A percentile compares a stretch with the other conserved stretches of the same genome.
Conservation (phyloP, 768 basidiomycete species). For the Candolleomyces efflorescens region DNA sequence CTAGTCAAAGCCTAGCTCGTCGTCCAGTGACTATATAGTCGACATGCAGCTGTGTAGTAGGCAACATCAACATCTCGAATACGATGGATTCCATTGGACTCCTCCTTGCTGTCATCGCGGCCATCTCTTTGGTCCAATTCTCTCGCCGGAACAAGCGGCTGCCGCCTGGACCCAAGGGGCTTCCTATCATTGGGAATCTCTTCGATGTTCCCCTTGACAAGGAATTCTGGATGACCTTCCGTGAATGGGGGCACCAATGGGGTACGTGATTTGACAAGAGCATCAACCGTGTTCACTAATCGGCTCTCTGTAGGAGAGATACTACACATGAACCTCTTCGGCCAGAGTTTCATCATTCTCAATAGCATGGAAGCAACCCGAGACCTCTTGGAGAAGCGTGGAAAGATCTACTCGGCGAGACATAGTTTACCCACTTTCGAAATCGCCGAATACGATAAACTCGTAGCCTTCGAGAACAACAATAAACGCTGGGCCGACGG, state of each 20-base stretch:
- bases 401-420: constrained; percentile 31
- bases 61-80: too few species aligned
- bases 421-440: not conserved
- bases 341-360: constrained; percentile 31
- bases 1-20: too few species aligned
- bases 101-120: too few species aligned
- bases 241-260: constrained; percentile 28
- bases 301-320: constrained; percentile 26
- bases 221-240: constrained; percentile 23
- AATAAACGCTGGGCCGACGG: not conserved
- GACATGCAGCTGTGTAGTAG: too few species aligned
- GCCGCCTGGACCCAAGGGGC: constrained; percentile 34
- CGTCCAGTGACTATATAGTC: too few species aligned
- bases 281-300: too few species aligned
- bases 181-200: constrained; percentile 34
- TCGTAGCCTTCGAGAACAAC: not conserved
- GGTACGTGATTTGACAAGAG: constrained; percentile 15
- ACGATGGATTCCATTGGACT: too few species aligned
- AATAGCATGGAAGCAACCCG: constrained; percentile 27
- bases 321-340: constrained; percentile 27
- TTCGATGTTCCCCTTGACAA: constrained; percentile 22
- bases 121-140: too few species aligned
- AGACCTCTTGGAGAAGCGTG: constrained; percentile 37
- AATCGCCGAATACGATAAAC: not conserved
- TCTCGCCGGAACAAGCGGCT: constrained; percentile 2